Evolutionary conservation across 2,329 filamentous ascomycete species (phyloP).

Genomic region (Chaetomium sp.): DNA sequence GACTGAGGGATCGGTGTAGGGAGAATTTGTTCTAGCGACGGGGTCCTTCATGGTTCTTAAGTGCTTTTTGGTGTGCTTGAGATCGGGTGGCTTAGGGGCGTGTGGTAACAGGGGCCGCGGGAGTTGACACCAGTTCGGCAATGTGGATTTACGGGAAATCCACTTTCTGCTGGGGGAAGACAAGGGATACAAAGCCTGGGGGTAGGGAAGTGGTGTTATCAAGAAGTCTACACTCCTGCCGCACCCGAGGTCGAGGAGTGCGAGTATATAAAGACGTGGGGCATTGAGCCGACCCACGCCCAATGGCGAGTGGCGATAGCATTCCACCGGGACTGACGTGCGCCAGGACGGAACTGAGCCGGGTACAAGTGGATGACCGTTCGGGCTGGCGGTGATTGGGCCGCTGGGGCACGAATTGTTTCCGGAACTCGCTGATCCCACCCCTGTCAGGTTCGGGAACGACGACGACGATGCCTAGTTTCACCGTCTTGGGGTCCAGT

Average conservation of each 20-base stretch:
- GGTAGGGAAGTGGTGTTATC: slow-evolving; percentile 30
- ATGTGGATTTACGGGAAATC: slow-evolving; percentile 29
- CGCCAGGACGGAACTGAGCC: slow-evolving; percentile 25
- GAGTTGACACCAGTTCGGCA: slow-evolving; percentile 28
- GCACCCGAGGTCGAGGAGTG: slow-evolving; percentile 33
- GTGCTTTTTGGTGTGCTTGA: slow-evolving; percentile 27
- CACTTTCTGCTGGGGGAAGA: slow-evolving; percentile 33
- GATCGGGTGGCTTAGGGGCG: slow-evolving; percentile 25
- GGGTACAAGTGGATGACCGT: slow-evolving; percentile 30
- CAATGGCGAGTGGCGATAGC: slow-evolving; percentile 34
- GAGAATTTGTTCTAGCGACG: slow-evolving; percentile 48
- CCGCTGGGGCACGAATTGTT: slow-evolving; percentile 36
- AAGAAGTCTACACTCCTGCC: slow-evolving; percentile 23
- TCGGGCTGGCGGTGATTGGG: slow-evolving; percentile 32
- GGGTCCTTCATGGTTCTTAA: slow-evolving; percentile 45
- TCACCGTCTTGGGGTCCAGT: not conserved
- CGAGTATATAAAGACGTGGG: slow-evolving; percentile 34
- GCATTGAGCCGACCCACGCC: slow-evolving; percentile 22
- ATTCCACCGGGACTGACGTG: slow-evolving; percentile 27
- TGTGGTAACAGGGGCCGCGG: slow-evolving; percentile 30
- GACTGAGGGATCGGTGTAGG: slow-evolving; percentile 48
- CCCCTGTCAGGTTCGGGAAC: slow-evolving; percentile 33
- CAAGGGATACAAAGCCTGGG: slow-evolving; percentile 14
- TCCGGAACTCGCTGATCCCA: slow-evolving; percentile 33
- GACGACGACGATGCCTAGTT: slow-evolving; percentile 16